A percentile compares a stretch with the other conserved stretches of the same genome.
These are phyloP conservation scores for Suhomyces xylopsoci DNA, from an alignment of 805 yeast species.

Conservation along the genomic window DNA sequence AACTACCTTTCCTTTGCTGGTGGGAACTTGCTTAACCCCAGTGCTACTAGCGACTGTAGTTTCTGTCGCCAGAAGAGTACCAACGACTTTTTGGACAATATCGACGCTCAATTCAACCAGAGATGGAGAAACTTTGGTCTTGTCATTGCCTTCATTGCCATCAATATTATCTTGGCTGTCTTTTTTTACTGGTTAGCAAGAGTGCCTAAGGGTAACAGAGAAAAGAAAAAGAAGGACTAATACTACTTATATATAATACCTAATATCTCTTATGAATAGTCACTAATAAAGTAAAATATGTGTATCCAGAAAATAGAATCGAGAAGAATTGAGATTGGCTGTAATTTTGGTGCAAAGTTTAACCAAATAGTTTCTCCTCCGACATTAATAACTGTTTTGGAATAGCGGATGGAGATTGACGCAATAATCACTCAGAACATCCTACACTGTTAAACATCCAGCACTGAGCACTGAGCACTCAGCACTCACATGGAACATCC, in stretches of 20 bases:
- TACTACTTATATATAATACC: background rate
- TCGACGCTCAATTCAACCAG: conserved; percentile 43
- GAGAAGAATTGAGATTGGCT: too few species aligned
- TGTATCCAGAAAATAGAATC: too few species aligned
- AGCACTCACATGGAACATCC: too few species aligned
- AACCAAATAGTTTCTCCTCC: too few species aligned
- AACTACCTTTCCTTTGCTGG: conserved; percentile 37
- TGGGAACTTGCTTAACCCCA: conserved; percentile 60
- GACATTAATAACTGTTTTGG: too few species aligned
- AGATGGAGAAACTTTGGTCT: conserved; percentile 71
- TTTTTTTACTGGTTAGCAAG: conserved; percentile 60
- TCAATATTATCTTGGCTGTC: conserved; percentile 31
- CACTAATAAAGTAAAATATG: background rate
- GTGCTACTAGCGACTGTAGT: conserved; percentile 47
- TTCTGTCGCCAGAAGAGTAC: conserved; percentile 54
- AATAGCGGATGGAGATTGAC: too few species aligned
- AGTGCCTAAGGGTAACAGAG: conserved; percentile 63
- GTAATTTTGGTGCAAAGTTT: too few species aligned
- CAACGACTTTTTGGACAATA: conserved; percentile 52
- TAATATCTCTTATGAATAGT: background rate
- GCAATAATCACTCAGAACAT: too few species aligned
- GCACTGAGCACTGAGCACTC: too few species aligned
- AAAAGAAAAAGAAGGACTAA: conserved; percentile 11
- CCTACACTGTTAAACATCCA: too few species aligned
- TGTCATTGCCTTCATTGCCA: conserved; percentile 34